A percentile compares a stretch with the other conserved stretches of the same genome.
Conservation (phyloP, 129 eudicot species). For the sunflower (Helianthus annuus) region DNA sequence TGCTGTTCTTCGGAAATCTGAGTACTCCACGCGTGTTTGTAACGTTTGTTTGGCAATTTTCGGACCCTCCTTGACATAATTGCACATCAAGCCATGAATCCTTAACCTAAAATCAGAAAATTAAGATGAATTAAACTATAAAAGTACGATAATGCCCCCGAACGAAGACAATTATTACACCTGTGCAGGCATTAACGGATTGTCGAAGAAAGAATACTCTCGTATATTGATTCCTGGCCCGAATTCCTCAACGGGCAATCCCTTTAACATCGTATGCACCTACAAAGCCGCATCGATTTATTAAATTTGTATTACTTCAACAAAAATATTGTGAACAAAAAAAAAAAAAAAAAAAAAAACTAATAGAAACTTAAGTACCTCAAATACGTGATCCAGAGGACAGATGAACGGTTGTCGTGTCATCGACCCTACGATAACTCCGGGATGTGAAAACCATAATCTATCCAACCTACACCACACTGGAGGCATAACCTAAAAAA, state of each 20-base stretch:
- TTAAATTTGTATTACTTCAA: background rate
- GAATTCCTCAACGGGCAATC: conserved; percentile 65
- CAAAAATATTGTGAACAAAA: background rate
- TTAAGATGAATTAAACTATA: conserved; percentile 14
- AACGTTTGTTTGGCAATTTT: conserved; percentile 60
- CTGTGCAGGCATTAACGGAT: conserved; percentile 68
- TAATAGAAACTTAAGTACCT: conserved; percentile 47
- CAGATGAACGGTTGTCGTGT: conserved; percentile 89
- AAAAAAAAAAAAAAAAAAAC: background rate
- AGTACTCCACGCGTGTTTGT: conserved; percentile 51
- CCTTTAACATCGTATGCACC: conserved; percentile 77
- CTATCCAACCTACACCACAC: conserved; percentile 99
- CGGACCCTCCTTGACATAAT: conserved; percentile 84
- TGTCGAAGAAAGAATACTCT: conserved; percentile 88
- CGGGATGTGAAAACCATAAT: conserved; percentile 98
- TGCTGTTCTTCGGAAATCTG: conserved; percentile 70
- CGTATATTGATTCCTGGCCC: conserved; percentile 72
- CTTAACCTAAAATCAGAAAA: conserved; percentile 64
- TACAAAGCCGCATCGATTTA: conserved; percentile 28
- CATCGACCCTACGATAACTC: conserved; percentile 67
- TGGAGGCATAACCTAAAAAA: conserved; percentile 90
- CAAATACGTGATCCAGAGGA: conserved; percentile 92
- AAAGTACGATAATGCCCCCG: background rate
- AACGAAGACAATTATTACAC: conserved; percentile 32
- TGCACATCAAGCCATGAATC: conserved; percentile 98